Conservation (phyloP, 2,329 filamentous ascomycete species). For the Escovopsis sp. region DNA sequence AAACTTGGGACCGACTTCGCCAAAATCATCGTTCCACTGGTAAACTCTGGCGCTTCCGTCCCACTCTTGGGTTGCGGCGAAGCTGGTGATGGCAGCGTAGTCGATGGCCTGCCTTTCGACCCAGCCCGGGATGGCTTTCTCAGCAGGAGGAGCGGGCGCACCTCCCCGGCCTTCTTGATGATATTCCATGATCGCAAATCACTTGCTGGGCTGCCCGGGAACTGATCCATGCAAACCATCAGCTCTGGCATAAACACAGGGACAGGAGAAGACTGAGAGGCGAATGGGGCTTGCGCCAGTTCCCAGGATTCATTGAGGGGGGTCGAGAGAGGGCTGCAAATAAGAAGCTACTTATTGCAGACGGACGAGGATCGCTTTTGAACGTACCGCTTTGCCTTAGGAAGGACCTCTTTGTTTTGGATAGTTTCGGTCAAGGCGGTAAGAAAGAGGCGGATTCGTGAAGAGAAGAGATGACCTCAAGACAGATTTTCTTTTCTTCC, state of each 20-base stretch:
- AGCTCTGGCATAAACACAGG: not conserved
- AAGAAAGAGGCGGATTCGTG: no score
- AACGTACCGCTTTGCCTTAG: no score
- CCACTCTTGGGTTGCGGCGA: constrained; percentile 20
- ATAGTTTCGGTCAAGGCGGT: no score
- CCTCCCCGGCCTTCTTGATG: not conserved
- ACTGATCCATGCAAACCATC: not conserved
- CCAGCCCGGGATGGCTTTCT: constrained; percentile 32
- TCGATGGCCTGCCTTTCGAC: constrained; percentile 30
- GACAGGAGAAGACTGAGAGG: not conserved
- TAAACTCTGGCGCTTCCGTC: constrained; percentile 52
- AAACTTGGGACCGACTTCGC: constrained; percentile 65
- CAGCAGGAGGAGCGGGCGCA: constrained; percentile 13
- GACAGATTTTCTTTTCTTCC: no score
- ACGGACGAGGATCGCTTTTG: no score
- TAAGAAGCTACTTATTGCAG: no score
- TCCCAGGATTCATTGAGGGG: no score
- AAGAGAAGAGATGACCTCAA: no score
- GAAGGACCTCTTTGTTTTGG: no score
- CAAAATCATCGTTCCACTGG: constrained; percentile 72
- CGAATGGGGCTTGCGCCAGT: not conserved
- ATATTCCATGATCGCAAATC: constrained; percentile 6
- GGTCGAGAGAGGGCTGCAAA: no score
- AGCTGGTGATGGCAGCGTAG: constrained; percentile 23
- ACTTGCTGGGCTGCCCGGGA: not conserved